phyloP scores from a whole-genome alignment of 2,329 filamentous ascomycete species.

The Monilinia vaccinii-corymbosi region DNA sequence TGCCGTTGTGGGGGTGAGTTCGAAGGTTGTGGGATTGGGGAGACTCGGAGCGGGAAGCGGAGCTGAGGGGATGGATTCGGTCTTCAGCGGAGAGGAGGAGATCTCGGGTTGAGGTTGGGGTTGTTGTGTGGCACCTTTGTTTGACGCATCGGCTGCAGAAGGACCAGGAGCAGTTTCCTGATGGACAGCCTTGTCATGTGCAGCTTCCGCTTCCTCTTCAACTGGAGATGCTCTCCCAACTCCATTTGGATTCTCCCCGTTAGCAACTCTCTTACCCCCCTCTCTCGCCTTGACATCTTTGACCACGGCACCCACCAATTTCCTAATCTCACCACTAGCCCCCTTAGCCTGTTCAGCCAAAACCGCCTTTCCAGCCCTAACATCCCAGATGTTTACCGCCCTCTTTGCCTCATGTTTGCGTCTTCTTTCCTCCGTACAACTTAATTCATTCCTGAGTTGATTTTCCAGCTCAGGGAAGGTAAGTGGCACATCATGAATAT shows the following conservation, averaged over 20 bases:
- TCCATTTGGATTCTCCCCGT: neutral
- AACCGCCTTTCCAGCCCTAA: neutral
- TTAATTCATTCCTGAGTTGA: neutral
- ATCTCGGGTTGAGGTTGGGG: neutral
- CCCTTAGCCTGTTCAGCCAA: neutral
- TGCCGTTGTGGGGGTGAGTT: neutral
- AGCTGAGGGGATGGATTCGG: neutral
- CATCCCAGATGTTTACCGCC: conserved; percentile 7
- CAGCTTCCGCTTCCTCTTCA: neutral
- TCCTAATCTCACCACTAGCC: neutral
- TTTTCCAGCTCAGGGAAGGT: neutral
- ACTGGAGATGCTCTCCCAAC: neutral
- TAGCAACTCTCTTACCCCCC: neutral
- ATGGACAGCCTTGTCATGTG: neutral
- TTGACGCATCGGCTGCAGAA: no score
- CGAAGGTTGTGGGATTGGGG: neutral
- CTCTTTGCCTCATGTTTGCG: conserved; percentile 2
- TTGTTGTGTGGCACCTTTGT: neutral
- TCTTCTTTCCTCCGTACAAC: neutral
- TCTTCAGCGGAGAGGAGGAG: no score
- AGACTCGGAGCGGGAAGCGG: neutral
- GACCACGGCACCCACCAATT: neutral
- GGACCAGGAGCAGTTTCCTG: neutral
- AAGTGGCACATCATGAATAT: neutral
- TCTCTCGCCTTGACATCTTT: neutral